A percentile compares a stretch with the other conserved stretches of the same genome.
Conservation (phyloP, 139 green algal genomes). For the Asterochloris sp. region DNA sequence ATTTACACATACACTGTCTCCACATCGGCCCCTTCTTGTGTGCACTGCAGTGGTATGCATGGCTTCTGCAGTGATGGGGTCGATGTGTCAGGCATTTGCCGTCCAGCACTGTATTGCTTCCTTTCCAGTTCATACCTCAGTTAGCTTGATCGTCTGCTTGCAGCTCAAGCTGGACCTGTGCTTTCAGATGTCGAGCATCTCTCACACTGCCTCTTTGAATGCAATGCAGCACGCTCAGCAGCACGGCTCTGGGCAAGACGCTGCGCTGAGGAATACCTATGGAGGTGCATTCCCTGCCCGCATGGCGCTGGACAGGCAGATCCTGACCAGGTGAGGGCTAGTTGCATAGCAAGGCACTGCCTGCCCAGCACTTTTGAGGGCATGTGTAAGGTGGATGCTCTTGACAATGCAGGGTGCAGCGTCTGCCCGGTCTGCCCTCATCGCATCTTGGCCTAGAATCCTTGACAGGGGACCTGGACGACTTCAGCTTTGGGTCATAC, state of each 20-base stretch:
- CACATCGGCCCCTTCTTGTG: no score
- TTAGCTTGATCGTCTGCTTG: no score
- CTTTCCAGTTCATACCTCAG: no score
- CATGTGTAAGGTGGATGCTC: neutral
- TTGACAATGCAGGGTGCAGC: slow-evolving; percentile 31
- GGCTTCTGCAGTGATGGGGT: no score
- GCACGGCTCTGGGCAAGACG: slow-evolving; percentile 31
- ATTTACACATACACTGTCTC: no score
- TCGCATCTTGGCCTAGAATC: slow-evolving; percentile 69
- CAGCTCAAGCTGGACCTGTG: no score
- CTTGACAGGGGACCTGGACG: slow-evolving; percentile 74
- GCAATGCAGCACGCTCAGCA: no score
- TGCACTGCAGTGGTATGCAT: no score
- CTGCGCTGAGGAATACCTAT: slow-evolving; percentile 62
- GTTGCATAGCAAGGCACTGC: neutral
- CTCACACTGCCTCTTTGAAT: neutral
- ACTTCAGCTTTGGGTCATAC: slow-evolving; percentile 74
- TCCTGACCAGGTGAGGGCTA: slow-evolving; percentile 50
- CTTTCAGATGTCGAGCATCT: neutral
- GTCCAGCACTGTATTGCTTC: no score
- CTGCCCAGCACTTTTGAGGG: neutral
- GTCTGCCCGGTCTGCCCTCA: slow-evolving; percentile 65
- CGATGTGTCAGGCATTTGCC: no score
- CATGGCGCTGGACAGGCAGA: slow-evolving; percentile 75
- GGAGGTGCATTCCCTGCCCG: slow-evolving; percentile 64